A percentile compares a stretch with the other conserved stretches of the same genome.
phyloP scores from a whole-genome alignment of 441 rosid genomes.

The Omphalea diandra region DNA sequence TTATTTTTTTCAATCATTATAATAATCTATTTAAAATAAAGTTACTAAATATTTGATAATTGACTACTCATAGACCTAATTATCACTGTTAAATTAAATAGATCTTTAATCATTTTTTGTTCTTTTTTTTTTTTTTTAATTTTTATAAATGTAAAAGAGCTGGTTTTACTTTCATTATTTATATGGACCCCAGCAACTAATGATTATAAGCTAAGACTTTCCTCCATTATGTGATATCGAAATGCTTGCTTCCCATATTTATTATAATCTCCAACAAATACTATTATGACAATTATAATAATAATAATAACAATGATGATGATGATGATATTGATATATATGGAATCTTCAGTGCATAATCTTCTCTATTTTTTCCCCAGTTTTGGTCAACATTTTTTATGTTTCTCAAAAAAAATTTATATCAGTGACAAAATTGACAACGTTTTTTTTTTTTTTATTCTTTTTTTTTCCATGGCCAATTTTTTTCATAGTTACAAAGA shows the following conservation, averaged over 20 bases:
- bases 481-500: too few species aligned
- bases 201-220: neutral
- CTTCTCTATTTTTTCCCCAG: neutral
- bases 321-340: neutral
- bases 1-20: too few species aligned
- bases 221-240: neutral
- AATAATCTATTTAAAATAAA: too few species aligned
- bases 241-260: neutral
- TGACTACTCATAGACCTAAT: too few species aligned
- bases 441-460: neutral
- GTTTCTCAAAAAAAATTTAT: neutral
- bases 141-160: neutral
- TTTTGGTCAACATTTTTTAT: slow-evolving; percentile 6
- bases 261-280: neutral
- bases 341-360: too few species aligned
- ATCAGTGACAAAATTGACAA: neutral
- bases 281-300: neutral
- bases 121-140: neutral
- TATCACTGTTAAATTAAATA: too few species aligned
- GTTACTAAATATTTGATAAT: too few species aligned
- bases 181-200: neutral
- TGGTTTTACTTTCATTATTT: neutral
- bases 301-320: neutral
- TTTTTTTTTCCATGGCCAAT: too few species aligned
- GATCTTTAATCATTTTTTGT: too few species aligned